A percentile compares a stretch with the other conserved stretches of the same genome.
Evolutionary conservation across 1,139 yeast genomes (phyloP).

Genomic region (Taphrina communis): DNA sequence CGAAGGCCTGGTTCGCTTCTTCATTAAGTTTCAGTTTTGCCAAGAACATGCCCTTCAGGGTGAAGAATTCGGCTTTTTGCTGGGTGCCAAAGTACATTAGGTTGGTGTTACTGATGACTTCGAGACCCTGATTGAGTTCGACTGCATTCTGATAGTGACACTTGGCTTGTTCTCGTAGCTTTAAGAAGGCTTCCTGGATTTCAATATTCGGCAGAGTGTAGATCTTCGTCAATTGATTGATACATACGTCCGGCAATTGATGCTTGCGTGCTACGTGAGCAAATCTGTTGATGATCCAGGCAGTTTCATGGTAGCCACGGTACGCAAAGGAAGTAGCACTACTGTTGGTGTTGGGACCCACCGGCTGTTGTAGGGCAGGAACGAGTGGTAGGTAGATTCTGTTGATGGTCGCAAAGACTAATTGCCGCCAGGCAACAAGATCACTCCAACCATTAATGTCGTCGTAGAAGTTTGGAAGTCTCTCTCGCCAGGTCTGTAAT

Average conservation of each 20-base stretch:
- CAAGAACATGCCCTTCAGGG: constrained; percentile 95
- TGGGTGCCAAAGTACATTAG: constrained; percentile 94
- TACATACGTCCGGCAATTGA: constrained; percentile 95
- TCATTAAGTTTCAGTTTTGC: constrained; percentile 87
- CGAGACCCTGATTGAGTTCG: constrained; percentile 91
- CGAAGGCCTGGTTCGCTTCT: constrained; percentile 96
- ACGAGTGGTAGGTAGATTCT: constrained; percentile 91
- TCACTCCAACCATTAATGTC: constrained; percentile 98
- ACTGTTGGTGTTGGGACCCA: constrained; percentile 49
- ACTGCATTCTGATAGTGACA: constrained; percentile 90
- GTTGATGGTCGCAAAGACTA: constrained; percentile 96
- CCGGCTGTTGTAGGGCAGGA: constrained; percentile 79
- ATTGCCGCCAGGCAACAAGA: constrained; percentile 97
- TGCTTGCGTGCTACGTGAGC: constrained; percentile 98
- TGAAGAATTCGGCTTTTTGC: constrained; percentile 96
- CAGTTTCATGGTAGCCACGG: constrained; percentile 97
- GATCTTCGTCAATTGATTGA: constrained; percentile 87
- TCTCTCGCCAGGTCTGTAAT: constrained; percentile 95
- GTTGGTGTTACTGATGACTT: constrained; percentile 95
- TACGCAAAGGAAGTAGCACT: constrained; percentile 79
- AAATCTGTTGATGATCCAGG: constrained; percentile 97
- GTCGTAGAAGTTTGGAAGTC: constrained; percentile 95
- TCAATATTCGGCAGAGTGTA: constrained; percentile 97
- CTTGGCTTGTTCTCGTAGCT: constrained; percentile 94
- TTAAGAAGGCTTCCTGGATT: constrained; percentile 95